Evolutionary conservation across 2,329 filamentous ascomycete species (phyloP), one percentile per base, ranked within the genome.

Genomic region (Ophiostoma piceae): DNA sequence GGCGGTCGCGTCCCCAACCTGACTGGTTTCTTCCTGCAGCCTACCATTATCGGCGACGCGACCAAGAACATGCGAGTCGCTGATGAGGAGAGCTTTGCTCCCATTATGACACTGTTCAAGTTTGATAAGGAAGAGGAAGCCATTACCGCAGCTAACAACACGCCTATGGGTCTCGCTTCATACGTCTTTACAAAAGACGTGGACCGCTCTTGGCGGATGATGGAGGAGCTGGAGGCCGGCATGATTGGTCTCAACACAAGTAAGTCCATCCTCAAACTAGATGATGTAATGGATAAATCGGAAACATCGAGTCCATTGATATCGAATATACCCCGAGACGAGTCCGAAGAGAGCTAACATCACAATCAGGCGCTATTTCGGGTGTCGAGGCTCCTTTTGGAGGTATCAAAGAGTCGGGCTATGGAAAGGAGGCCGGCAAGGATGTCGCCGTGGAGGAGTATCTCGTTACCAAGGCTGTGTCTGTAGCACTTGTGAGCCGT

Each of bases 41-140:
- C 82, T 0, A 82, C 82, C 5, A 77, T 84, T 43, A 84, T 84
- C 74, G 77, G 77, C 29, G 76, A 79, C 62, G 77, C 81, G 0
- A 75, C 78, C 2, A 78, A 81, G 67, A 76, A 80, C 69, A 78
- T 79, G 3, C 76, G 80, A 71, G 83, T 88, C 67, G 82, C 79
- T 75, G 79, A 80, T 6, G 81, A 85, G 72, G 85, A 87, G 74
- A 83, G 87, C 43, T 87, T 88, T 73, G 84, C 85, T 1, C 85
- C 85, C 0, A 84, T 88, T 43, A 80, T 84, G 0, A 80, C 83
- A 16, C 79, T 87, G 43, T 80, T 80, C 71, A 82, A 79, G 2
- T 87, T 87, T 79, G 83, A 84, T 74, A 82, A 80, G 0, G 85
- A 87, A 73, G 82, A 84, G 68, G 84, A 87, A 73, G 82, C 84